These are phyloP conservation scores for Diaporthe ampelina DNA, from an alignment of 2,329 filamentous ascomycete genomes.

Conservation along the genomic window DNA sequence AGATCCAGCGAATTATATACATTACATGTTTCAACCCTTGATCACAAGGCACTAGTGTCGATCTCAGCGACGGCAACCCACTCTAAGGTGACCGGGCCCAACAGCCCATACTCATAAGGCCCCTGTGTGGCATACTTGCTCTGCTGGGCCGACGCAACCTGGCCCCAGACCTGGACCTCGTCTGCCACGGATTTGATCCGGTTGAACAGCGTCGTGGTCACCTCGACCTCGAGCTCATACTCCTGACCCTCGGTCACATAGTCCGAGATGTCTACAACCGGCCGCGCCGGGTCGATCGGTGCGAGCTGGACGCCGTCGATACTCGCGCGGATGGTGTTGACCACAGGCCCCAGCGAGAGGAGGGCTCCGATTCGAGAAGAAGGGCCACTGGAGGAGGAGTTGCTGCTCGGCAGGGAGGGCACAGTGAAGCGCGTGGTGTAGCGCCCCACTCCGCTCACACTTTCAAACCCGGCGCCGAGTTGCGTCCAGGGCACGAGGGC, in stretches of 20 bases:
- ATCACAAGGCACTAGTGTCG: not conserved
- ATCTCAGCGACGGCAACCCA: conserved; percentile 24
- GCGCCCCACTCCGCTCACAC: conserved; percentile 33
- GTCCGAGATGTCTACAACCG: conserved; percentile 30
- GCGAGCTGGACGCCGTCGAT: conserved; percentile 33
- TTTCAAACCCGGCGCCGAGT: conserved; percentile 28
- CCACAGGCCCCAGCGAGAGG: conserved; percentile 28
- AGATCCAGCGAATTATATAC: not conserved
- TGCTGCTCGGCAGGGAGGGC: conserved; percentile 14
- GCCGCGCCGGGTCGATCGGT: conserved; percentile 34
- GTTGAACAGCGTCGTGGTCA: conserved; percentile 29
- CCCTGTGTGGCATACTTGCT: conserved; percentile 16
- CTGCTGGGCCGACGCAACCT: conserved; percentile 24
- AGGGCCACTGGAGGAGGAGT: not conserved
- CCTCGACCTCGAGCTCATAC: conserved; percentile 20
- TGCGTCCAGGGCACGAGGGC: conserved; percentile 25
- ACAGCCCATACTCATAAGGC: conserved; percentile 29
- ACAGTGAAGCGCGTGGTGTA: conserved; percentile 34
- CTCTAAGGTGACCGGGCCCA: conserved; percentile 17
- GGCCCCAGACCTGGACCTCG: conserved; percentile 24
- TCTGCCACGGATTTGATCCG: conserved; percentile 19
- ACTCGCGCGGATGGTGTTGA: conserved; percentile 35
- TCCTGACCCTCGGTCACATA: conserved; percentile 21
- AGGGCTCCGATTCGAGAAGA: conserved; percentile 25
- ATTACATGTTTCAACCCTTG: not conserved